phyloP scores from a whole-genome alignment of 306 rosid species.

The Ceratonia siliqua region DNA sequence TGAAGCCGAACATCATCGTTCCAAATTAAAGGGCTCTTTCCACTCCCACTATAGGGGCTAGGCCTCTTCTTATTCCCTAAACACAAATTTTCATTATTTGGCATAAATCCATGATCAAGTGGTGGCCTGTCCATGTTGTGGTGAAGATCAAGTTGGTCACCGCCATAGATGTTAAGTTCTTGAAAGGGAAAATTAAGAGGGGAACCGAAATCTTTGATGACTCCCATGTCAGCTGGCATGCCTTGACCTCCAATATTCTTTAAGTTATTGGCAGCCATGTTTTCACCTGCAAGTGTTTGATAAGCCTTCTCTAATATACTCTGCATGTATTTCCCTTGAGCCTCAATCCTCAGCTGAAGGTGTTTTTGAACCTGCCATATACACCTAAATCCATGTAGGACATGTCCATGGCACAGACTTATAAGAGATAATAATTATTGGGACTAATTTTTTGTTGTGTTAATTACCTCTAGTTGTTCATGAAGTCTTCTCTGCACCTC shows the following conservation, averaged over 20 bases:
- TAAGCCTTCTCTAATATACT: slow-evolving; percentile 97
- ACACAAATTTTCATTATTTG: slow-evolving; percentile 47
- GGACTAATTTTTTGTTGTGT: not conserved
- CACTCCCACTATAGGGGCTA: slow-evolving; percentile 25
- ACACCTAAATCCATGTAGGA: slow-evolving; percentile 33
- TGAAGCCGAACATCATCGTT: slow-evolving; percentile 86
- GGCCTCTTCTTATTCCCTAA: slow-evolving; percentile 65
- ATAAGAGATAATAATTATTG: slow-evolving; percentile 1
- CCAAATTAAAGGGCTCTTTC: slow-evolving; percentile 91
- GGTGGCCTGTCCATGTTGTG: slow-evolving; percentile 7
- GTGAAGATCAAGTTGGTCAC: slow-evolving; percentile 68
- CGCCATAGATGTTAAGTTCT: slow-evolving; percentile 85
- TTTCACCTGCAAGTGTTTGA: slow-evolving; percentile 97
- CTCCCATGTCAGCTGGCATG: slow-evolving; percentile 59
- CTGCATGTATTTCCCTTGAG: slow-evolving; percentile 99
- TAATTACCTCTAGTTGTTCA: slow-evolving; percentile 90
- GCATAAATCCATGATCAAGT: slow-evolving; percentile 59
- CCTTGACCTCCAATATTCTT: slow-evolving; percentile 58
- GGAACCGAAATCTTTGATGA: slow-evolving; percentile 70
- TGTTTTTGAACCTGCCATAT: slow-evolving; percentile 83
- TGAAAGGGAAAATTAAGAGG: slow-evolving; percentile 80
- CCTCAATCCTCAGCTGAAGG: slow-evolving; percentile 94
- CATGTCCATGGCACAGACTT: not conserved
- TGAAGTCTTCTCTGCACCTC: slow-evolving; percentile 99
- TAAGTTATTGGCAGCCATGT: slow-evolving; percentile 59